phyloP scores from a whole-genome alignment of 2,329 filamentous ascomycete species.

The Parascedosporium putredinis region DNA sequence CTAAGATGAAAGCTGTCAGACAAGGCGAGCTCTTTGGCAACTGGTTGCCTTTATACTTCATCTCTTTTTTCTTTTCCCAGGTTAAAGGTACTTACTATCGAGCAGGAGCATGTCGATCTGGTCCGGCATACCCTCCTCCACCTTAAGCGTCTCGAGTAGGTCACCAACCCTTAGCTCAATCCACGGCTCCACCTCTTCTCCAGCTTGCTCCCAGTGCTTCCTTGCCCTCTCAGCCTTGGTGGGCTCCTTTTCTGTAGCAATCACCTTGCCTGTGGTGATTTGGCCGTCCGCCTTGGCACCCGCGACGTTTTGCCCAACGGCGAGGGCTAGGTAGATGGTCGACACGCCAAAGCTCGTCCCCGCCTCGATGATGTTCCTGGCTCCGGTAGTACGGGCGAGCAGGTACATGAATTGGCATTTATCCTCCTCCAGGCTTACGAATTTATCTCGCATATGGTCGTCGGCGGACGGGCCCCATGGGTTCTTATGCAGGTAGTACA shows the following conservation, averaged over 20 bases:
- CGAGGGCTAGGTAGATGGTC: constrained; percentile 52
- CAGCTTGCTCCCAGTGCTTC: constrained; percentile 42
- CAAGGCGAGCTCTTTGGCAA: no score
- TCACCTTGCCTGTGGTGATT: constrained; percentile 25
- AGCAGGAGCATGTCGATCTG: constrained; percentile 47
- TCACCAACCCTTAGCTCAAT: constrained; percentile 51
- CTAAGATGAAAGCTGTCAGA: constrained; percentile 16
- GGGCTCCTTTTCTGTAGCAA: constrained; percentile 50
- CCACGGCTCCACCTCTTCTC: constrained; percentile 32
- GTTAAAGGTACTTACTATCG: constrained; percentile 45
- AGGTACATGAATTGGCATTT: constrained; percentile 48
- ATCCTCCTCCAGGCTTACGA: constrained; percentile 48
- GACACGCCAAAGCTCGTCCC: constrained; percentile 53
- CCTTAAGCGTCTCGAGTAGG: constrained; percentile 39
- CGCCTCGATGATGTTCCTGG: constrained; percentile 44
- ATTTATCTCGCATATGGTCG: constrained; percentile 32
- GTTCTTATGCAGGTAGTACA: constrained; percentile 21
- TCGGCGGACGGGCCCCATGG: constrained; percentile 1
- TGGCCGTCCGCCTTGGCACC: constrained; percentile 1
- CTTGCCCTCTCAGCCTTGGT: constrained; percentile 40
- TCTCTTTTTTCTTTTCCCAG: constrained; percentile 31
- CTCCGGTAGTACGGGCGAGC: constrained; percentile 35
- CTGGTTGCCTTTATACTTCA: no score
- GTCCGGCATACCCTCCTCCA: constrained; percentile 26
- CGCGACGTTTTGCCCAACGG: constrained; percentile 36